Evolutionary conservation across 139 green algal genomes (phyloP).

Genomic region (Micromonas commoda): DNA sequence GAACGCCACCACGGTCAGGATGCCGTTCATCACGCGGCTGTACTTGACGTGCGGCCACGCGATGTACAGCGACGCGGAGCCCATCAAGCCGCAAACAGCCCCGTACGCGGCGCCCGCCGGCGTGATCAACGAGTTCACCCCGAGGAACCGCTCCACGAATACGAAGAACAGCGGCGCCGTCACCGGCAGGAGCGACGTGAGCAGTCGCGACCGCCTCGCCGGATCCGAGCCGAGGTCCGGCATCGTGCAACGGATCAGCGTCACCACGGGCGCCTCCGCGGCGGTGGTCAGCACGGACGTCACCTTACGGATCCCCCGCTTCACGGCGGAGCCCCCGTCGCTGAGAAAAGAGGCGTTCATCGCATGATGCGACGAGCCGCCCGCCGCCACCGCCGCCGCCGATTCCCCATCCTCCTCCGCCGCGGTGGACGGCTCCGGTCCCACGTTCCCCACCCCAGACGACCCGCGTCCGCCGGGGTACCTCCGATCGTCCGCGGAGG

Average conservation of each 20-base stretch:
- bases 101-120: background rate
- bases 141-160: background rate
- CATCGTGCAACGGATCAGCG: background rate
- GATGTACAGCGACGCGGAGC: background rate
- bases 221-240: background rate
- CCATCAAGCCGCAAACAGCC: background rate
- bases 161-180: slow-evolving; percentile 13
- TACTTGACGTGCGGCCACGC: background rate
- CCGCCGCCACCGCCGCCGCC: too few relatives aligned
- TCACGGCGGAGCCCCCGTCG: too few relatives aligned
- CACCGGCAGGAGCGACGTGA: slow-evolving; percentile 1
- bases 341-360: too few relatives aligned
- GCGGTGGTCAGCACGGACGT: background rate
- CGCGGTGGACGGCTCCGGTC: too few relatives aligned
- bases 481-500: too few relatives aligned
- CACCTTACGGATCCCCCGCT: background rate
- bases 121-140: background rate
- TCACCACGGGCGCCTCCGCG: background rate
- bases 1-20: slow-evolving; percentile 25
- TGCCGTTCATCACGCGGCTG: background rate
- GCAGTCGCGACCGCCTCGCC: background rate
- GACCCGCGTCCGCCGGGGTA: too few relatives aligned
- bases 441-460: too few relatives aligned
- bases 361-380: too few relatives aligned
- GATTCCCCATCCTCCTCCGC: too few relatives aligned